Evolutionary conservation across 1,284 basidiomycete genomes (phyloP), one percentile per base, ranked within the genome.

Genomic region (Malassezia arunalokei): DNA sequence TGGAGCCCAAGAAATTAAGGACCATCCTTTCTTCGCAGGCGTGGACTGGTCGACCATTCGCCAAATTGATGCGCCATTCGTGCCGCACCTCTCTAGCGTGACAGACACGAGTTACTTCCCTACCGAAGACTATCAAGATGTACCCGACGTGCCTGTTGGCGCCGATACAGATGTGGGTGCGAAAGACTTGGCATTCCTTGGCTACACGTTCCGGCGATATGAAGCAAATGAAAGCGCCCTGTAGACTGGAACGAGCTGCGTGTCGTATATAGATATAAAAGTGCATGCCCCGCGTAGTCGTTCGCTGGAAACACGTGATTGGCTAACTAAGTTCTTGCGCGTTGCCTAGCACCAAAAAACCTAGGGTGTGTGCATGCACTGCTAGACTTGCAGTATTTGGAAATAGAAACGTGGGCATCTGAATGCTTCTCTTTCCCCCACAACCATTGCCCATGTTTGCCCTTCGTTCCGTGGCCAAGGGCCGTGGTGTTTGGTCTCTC

Each of bases 31-130:
- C 57, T 96, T 96, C 77, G 87, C 85, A 64, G 92, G 92, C 33
- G 92, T 92, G 20, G 91, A 94, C 75, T 98, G 91, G 91, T 78
- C 79, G 29, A 80, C 83, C 3, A 84, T 98, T 70, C 83, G 91
- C 33, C 81, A 86, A 59, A 95, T 96, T 58, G 87, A 92, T 63
- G 88, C 90, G 27, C 92, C 92, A 0, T 96, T 95, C 72, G 87
- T 96, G 20, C 92, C 92, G 3, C 86, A 85, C 57, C 78, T 98
- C 44, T 84, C 75, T 69, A 71, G 47, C 30, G 85, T 88, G 68
- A 94, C 89, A 20, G 91, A 95, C 71, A 95, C 90, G 1, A 87
- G 84, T 7, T 95, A 95, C 77, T 96, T 95, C 83, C 91, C 91
- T 1, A 91, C 87, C 20, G 91, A 96, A 63, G 92, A 96, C 72